phyloP scores from a whole-genome alignment of 2,329 filamentous ascomycete genomes.

The Harringtonia aguacate region DNA sequence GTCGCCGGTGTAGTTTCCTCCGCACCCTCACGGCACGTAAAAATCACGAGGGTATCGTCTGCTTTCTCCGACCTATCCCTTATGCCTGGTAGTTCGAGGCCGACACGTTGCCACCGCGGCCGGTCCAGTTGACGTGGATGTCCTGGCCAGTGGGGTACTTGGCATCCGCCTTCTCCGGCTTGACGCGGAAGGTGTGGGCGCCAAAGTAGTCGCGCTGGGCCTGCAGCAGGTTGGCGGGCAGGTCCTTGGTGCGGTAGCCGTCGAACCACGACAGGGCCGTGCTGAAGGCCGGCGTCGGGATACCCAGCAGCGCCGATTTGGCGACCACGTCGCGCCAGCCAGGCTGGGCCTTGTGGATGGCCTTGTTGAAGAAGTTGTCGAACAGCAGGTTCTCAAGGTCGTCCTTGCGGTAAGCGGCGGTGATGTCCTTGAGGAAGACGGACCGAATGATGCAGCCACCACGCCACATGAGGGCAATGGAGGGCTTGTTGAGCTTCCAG shows the following conservation, averaged over 20 bases:
- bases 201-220: constrained; percentile 99
- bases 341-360: constrained; percentile 89
- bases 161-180: constrained; percentile 64
- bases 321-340: constrained; percentile 87
- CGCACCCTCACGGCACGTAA: no score
- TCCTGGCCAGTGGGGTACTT: constrained; percentile 80
- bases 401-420: constrained; percentile 85
- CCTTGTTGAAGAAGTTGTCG: constrained; percentile 99
- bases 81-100: constrained; percentile 98
- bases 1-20: background rate
- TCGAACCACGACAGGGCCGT: constrained; percentile 98
- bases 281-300: constrained; percentile 92
- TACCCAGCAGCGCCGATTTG: constrained; percentile 87
- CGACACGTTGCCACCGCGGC: constrained; percentile 91
- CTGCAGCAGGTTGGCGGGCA: constrained; percentile 96
- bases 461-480: constrained; percentile 99
- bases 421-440: constrained; percentile 99
- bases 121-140: constrained; percentile 99
- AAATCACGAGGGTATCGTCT: background rate
- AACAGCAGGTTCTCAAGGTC: constrained; percentile 97
- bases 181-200: constrained; percentile 81
- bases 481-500: constrained; percentile 99
- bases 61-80: constrained; percentile 14
- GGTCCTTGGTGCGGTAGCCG: constrained; percentile 92
- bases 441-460: constrained; percentile 99